Evolutionary conservation across 2,329 filamentous ascomycete genomes (phyloP).

Genomic region (Aspergillus quadricinctus): DNA sequence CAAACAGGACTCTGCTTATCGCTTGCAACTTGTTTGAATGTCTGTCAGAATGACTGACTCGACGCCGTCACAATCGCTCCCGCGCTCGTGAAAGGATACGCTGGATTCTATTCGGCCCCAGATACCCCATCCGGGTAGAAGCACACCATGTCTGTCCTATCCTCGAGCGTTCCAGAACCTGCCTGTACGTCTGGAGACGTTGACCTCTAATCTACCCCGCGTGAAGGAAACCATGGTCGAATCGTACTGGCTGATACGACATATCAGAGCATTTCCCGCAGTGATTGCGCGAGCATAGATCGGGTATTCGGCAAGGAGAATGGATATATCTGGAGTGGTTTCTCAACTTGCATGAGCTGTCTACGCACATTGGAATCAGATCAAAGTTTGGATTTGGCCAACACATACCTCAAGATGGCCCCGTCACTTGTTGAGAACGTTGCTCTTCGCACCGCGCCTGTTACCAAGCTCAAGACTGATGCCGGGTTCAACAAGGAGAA

Average conservation of each 20-base stretch:
- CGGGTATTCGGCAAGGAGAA: constrained; percentile 10
- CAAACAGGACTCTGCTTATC: not conserved
- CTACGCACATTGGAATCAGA: not conserved
- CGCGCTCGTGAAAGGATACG: not conserved
- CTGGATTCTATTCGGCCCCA: not conserved
- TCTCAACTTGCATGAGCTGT: not conserved
- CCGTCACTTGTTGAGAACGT: constrained; percentile 31
- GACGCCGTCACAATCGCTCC: not conserved
- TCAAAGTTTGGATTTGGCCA: too few relatives aligned
- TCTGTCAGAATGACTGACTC: not conserved
- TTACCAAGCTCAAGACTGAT: constrained; percentile 24
- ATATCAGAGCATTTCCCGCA: constrained; percentile 18
- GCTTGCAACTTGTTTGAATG: not conserved
- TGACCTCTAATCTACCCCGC: constrained; percentile 1
- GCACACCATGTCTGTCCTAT: not conserved
- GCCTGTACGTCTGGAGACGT: not conserved
- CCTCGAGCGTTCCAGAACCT: not conserved
- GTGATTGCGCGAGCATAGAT: constrained; percentile 17
- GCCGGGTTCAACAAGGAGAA: constrained; percentile 35
- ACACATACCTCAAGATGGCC: constrained; percentile 31
- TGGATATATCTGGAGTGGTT: constrained; percentile 6
- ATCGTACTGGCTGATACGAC: not conserved
- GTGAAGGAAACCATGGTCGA: not conserved
- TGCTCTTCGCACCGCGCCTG: constrained; percentile 22
- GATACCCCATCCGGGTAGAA: not conserved